Percentiles rank a stretch among this genome's conserved stretches.
phyloP scores from a whole-genome alignment of 768 basidiomycete genomes.

The Ramaria rubella region DNA sequence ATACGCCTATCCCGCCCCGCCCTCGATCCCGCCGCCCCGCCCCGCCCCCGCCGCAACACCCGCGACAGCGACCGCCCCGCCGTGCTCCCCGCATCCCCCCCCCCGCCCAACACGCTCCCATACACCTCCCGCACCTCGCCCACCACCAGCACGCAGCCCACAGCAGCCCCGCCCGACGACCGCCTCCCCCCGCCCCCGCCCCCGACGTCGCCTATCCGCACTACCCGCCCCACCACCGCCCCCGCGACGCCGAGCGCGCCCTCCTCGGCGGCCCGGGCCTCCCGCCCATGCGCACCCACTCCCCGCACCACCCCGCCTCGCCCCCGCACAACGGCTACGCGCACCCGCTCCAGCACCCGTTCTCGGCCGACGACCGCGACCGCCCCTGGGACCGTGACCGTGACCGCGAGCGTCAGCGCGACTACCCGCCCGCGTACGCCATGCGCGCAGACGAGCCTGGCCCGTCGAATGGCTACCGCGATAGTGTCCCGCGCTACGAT shows the following conservation, averaged over 20 bases:
- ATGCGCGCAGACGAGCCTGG: neutral
- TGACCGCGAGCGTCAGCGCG: neutral
- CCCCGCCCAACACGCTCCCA: neutral
- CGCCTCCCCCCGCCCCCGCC: neutral
- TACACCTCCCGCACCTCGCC: neutral
- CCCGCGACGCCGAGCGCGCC: no score
- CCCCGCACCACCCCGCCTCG: neutral
- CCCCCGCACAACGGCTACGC: neutral
- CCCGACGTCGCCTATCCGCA: neutral
- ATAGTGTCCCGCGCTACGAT: neutral
- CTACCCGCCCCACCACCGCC: neutral
- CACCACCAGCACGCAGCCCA: neutral
- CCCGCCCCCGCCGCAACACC: neutral
- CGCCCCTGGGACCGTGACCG: neutral
- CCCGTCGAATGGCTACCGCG: neutral
- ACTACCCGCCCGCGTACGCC: no score
- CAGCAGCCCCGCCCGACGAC: neutral
- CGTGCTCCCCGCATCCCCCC: neutral
- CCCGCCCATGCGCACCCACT: neutral
- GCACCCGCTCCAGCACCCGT: neutral
- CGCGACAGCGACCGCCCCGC: neutral
- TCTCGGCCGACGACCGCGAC: neutral
- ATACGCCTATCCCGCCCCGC: no score
- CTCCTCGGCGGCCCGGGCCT: slow-evolving; percentile 4
- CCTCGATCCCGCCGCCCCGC: neutral